Evolutionary conservation across 164 flowering plant species (phyloP).

Genomic region (Stephania cephalantha): DNA sequence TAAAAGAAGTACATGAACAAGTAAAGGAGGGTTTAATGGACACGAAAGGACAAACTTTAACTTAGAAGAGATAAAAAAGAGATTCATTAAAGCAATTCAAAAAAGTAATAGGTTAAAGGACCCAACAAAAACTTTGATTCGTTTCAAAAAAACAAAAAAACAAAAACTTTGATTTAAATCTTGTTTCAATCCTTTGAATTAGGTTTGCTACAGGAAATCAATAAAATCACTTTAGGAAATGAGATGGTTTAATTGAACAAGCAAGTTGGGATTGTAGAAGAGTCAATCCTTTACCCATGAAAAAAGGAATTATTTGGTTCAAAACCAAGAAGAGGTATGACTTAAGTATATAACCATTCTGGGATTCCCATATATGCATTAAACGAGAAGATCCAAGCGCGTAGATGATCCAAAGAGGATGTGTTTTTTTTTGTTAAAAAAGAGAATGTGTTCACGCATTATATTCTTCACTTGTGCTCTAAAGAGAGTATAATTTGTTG

Average conservation of each 20-base stretch:
- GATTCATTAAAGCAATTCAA: not conserved
- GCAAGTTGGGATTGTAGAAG: not conserved
- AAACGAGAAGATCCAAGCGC: not conserved
- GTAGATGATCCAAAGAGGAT: not conserved
- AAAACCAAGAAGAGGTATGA: not conserved
- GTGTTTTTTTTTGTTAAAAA: too few species aligned
- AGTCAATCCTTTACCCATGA: not conserved
- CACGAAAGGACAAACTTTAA: not conserved
- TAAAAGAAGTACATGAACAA: not conserved
- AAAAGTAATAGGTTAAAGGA: not conserved
- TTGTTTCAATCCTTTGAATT: too few species aligned
- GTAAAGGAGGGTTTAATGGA: not conserved
- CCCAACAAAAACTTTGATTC: too few species aligned
- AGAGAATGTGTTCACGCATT: not conserved
- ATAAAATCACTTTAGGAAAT: not conserved
- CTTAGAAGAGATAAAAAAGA: not conserved
- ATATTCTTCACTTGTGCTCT: not conserved
- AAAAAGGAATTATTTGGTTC: not conserved
- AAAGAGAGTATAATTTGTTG: not conserved
- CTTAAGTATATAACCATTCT: not conserved
- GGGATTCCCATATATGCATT: not conserved
- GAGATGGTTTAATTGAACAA: not conserved
- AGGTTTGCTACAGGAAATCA: too few species aligned
- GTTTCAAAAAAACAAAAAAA: too few species aligned
- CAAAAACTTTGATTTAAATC: too few species aligned